These are phyloP conservation scores for Inonotus obliquus DNA, from an alignment of 1,284 basidiomycete genomes.

Conservation along the genomic window DNA sequence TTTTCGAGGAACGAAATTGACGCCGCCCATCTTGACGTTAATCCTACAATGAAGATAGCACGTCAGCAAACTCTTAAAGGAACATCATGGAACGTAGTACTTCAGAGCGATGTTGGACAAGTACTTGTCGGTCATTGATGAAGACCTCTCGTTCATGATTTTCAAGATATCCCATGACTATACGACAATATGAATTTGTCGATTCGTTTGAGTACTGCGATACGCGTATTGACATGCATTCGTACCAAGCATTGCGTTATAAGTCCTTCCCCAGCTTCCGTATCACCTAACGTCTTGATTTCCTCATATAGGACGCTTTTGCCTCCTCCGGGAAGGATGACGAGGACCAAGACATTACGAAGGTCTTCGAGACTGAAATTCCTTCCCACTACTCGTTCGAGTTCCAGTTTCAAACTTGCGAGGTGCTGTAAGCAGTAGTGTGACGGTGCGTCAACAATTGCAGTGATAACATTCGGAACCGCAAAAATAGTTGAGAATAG, in stretches of 20 bases:
- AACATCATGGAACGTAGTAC: constrained; percentile 22
- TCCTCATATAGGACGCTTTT: constrained; percentile 1
- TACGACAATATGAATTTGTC: neutral
- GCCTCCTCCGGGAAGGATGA: constrained; percentile 7
- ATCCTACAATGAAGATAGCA: constrained; percentile 27
- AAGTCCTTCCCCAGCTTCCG: constrained; percentile 2
- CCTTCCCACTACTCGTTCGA: neutral
- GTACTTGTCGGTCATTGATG: constrained; percentile 28
- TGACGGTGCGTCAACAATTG: neutral
- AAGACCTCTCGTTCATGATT: constrained; percentile 33
- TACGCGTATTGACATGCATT: constrained; percentile 25
- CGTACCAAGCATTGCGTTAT: constrained; percentile 18
- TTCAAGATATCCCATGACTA: constrained; percentile 28
- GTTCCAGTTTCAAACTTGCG: neutral
- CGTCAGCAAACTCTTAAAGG: neutral
- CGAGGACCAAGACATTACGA: constrained; percentile 10
- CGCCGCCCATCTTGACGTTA: constrained; percentile 38
- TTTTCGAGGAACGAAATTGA: constrained; percentile 29
- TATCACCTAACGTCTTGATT: constrained; percentile 23
- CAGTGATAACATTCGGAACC: neutral
- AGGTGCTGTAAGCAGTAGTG: neutral
- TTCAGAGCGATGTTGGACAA: constrained; percentile 36
- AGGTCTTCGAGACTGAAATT: neutral
- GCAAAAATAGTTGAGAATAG: neutral
- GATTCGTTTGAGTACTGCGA: constrained; percentile 28